Base-by-base conservation (phyloP, 768 basidiomycete species). In the Pleurotus giganteus region DNA sequence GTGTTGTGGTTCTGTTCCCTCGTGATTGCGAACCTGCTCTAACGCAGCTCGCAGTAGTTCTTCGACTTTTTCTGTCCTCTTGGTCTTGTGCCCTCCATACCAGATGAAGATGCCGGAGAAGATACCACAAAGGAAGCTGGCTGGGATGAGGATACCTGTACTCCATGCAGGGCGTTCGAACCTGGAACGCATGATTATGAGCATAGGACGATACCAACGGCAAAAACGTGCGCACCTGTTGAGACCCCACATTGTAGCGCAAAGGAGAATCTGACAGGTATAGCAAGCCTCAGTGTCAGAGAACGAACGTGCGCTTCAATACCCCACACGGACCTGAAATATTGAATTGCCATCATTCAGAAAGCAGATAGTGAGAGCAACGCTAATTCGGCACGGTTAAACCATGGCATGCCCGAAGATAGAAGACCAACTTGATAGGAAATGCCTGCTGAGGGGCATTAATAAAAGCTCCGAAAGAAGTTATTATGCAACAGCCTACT, bases 241-340 rank as follows among this genome's bases (percentile, higher is more conserved):
- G 63, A 92, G 62, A 6, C 84, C 78, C 91, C 91, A 93, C 89
- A 92, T 91, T 42, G 79, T 82, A 8, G 80, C 86, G 61, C 89
- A 89, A 5, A 91, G 71, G 17, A 86, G 76, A 44, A 80, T 75
- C 81, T 86, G 56, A 6, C 2, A 47, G 28, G 29, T 19, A 54
- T 37, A n/a, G 15, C 34, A 26, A 28, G 44, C 47, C 49, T 28
- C 11, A 47, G 55, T 45, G 54, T 12, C 15, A 27, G 5, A 4
- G 53, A 12, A 37, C 19, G 44, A 15, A 13, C 12, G 19, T 53
- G 13, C 28, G 4, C 23, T 44, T 27, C n/a, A n/a, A n/a, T n/a
- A 19, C 19, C 29, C 21, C 11, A 21, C 44, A 57, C 62, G 59
- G 47, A 83, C 85, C 71, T 93, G 92, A 66, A 93, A 94, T 56